Percentiles rank a stretch among this genome's conserved stretches.
Evolutionary conservation across 345 rosid species (phyloP).

Genomic region (Streptanthus diversifolius): DNA sequence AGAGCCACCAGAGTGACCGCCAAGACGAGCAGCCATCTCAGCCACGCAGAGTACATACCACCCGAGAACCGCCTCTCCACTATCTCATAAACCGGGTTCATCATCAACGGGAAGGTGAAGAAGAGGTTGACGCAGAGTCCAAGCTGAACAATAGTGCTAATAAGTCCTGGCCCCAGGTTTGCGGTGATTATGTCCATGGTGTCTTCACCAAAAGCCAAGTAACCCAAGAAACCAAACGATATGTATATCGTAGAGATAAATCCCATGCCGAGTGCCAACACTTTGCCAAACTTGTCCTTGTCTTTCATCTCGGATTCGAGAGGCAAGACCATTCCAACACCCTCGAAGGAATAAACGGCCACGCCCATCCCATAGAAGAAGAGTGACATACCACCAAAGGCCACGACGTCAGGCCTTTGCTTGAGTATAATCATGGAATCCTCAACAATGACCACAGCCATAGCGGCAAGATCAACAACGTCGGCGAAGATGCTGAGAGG

Average conservation of each 20-base stretch:
- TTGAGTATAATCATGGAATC: constrained; percentile 43
- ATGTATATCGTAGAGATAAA: constrained; percentile 62
- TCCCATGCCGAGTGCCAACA: constrained; percentile 49
- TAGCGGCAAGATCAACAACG: constrained; percentile 71
- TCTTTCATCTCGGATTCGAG: constrained; percentile 67
- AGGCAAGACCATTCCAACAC: constrained; percentile 75
- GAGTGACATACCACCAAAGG: constrained; percentile 56
- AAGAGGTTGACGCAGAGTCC: constrained; percentile 81
- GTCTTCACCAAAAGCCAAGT: constrained; percentile 68
- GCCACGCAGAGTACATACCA: constrained; percentile 70
- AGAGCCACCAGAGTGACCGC: constrained; percentile 61
- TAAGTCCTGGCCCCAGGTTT: constrained; percentile 59
- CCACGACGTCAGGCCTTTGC: constrained; percentile 44
- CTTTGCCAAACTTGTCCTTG: constrained; percentile 53
- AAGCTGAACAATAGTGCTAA: constrained; percentile 62
- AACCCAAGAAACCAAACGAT: constrained; percentile 65
- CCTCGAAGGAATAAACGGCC: constrained; percentile 71
- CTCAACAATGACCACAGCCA: constrained; percentile 64
- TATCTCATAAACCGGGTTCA: constrained; percentile 87
- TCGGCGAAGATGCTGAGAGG: constrained; percentile 95
- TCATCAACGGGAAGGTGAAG: constrained; percentile 90
- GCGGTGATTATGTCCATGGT: constrained; percentile 77
- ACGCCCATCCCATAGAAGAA: constrained; percentile 84
- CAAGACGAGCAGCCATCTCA: constrained; percentile 71
- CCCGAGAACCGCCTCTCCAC: constrained; percentile 63